A percentile compares a stretch with the other conserved stretches of the same genome.
Evolutionary conservation across 2,329 filamentous ascomycete genomes (phyloP).

Genomic region (Trichoderma oligosporum): DNA sequence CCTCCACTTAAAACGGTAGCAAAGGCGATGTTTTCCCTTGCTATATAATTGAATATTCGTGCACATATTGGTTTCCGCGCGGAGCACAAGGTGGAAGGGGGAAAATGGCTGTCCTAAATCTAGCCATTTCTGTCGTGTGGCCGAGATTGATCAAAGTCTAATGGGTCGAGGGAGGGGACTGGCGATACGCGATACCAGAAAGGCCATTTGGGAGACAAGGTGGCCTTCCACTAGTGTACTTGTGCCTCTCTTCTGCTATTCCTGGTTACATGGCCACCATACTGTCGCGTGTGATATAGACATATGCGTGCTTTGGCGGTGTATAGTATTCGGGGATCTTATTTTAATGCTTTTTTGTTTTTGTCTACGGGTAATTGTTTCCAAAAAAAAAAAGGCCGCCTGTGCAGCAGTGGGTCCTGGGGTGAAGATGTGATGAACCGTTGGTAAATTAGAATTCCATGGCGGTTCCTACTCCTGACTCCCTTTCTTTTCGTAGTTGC

Average conservation of each 20-base stretch:
- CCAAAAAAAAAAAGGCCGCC: background rate
- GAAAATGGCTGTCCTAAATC: background rate
- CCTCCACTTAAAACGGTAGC: constrained; percentile 26
- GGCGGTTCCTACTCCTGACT: constrained; percentile 54
- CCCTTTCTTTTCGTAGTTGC: constrained; percentile 47
- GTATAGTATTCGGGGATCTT: constrained; percentile 1
- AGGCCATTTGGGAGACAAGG: background rate
- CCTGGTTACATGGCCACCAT: background rate
- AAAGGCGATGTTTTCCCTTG: constrained; percentile 15
- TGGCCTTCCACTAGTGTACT: constrained; percentile 13
- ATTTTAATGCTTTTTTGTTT: constrained; percentile 12
- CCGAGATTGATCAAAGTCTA: background rate
- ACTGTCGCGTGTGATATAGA: constrained; percentile 2
- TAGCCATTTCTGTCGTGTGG: background rate
- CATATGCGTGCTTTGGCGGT: constrained; percentile 1
- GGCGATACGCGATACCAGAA: constrained; percentile 11
- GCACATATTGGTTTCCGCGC: constrained; percentile 33
- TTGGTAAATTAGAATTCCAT: constrained; percentile 47
- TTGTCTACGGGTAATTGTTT: constrained; percentile 11
- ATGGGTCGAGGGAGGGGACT: background rate
- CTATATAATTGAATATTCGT: constrained; percentile 34
- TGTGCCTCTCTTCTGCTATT: constrained; percentile 12
- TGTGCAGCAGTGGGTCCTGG: background rate
- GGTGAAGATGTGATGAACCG: background rate
- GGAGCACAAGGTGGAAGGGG: constrained; percentile 19